Conservation (phyloP, 2,329 filamentous ascomycete species). For the Delphinella strobiligena region DNA sequence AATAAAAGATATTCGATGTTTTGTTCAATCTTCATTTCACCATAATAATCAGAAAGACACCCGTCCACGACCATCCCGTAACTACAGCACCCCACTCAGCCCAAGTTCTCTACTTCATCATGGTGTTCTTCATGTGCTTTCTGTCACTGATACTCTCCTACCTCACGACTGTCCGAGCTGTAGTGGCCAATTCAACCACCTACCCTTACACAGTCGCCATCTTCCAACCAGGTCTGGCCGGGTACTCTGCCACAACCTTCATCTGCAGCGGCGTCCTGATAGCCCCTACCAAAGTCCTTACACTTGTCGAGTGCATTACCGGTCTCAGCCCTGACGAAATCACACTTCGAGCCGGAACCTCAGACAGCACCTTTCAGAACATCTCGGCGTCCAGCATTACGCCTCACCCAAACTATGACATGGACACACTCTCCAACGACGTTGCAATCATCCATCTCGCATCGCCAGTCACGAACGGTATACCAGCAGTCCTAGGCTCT, state of each 20-base stretch:
- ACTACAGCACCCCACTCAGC: neutral
- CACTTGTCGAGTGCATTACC: slow-evolving; percentile 5
- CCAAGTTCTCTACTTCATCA: neutral
- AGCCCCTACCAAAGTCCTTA: slow-evolving; percentile 6
- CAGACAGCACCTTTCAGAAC: slow-evolving; percentile 3
- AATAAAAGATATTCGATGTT: too few species aligned
- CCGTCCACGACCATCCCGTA: too few species aligned
- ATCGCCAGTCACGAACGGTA: neutral
- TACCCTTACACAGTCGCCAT: slow-evolving; percentile 6
- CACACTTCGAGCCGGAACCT: slow-evolving; percentile 3
- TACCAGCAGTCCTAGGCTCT: neutral
- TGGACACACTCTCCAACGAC: slow-evolving; percentile 4
- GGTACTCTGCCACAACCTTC: slow-evolving; percentile 4
- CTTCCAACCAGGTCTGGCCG: slow-evolving; percentile 5
- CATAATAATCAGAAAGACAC: too few species aligned
- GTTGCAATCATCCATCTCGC: slow-evolving; percentile 5
- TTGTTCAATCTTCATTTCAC: too few species aligned
- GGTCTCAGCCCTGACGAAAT: slow-evolving; percentile 3
- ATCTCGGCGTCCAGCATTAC: slow-evolving; percentile 4
- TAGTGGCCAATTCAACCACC: too few species aligned
- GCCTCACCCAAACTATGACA: slow-evolving; percentile 5
- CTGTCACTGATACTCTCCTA: too few species aligned
- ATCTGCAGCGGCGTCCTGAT: slow-evolving; percentile 9
- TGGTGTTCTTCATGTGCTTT: too few species aligned
- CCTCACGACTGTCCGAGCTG: too few species aligned